A percentile compares a stretch with the other conserved stretches of the same genome.
phyloP scores from a whole-genome alignment of 768 basidiomycete species.

The Xerocomus spinulosus region DNA sequence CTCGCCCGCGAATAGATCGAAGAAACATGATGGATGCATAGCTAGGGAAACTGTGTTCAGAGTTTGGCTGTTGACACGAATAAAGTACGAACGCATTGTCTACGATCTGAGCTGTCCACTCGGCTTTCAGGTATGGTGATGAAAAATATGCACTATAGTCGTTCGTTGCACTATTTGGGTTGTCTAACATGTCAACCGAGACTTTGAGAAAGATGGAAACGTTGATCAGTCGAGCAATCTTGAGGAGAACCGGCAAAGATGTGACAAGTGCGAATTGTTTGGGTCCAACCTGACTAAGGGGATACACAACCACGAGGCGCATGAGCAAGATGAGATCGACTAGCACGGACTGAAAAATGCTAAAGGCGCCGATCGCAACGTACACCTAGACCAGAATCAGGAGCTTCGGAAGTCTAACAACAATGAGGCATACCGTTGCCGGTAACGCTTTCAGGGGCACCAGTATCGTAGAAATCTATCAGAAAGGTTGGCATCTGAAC shows the following conservation, averaged over 20 bases:
- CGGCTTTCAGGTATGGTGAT: constrained; percentile 28
- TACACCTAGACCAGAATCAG: not conserved
- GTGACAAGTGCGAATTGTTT: constrained; percentile 13
- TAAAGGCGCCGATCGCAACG: not conserved
- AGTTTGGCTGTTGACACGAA: not conserved
- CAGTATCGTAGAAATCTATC: constrained; percentile 16
- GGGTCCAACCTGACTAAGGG: constrained; percentile 4
- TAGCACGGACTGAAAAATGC: constrained; percentile 15
- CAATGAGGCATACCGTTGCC: not conserved
- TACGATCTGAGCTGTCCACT: constrained; percentile 25
- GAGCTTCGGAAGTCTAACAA: not conserved
- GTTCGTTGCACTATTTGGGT: not conserved
- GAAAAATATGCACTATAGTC: constrained; percentile 6
- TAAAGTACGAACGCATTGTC: constrained; percentile 22
- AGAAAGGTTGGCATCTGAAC: not conserved
- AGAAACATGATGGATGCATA: constrained; percentile 25
- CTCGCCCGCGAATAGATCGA: not conserved
- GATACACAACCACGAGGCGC: constrained; percentile 20
- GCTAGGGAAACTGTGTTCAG: constrained; percentile 3
- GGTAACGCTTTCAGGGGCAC: not conserved
- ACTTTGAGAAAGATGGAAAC: constrained; percentile 15
- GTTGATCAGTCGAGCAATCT: constrained; percentile 19
- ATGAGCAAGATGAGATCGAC: constrained; percentile 22
- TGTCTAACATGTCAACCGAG: constrained; percentile 9
- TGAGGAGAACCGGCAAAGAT: constrained; percentile 17